Base-by-base conservation (phyloP, 202 grass and related monocot genomes). In the Panicum hallii region DNA sequence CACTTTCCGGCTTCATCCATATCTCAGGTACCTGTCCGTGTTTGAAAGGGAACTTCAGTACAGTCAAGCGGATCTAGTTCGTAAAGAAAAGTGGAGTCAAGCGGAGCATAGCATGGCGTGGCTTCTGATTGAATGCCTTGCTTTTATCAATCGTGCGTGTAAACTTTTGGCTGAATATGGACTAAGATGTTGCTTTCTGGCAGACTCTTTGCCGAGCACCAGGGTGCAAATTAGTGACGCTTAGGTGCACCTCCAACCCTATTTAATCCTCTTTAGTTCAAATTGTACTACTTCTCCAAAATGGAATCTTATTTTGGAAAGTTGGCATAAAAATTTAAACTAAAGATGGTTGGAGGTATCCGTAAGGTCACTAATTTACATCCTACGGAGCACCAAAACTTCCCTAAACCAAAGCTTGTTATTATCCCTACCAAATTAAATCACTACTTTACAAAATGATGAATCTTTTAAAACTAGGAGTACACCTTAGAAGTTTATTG, bases 1-100 rank as follows among this genome's bases (percentile, higher is more conserved):
- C 85, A 19, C 41, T 82, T 0, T 74, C 65, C 73, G 91, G 82
- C 32, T 92, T 90, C 69, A 77, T 87, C 93, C 93, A 96, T 68
- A 96, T 93, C 43, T 93, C 86, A 52, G 90, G 78, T 67, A 78
- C 57, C 91, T 96, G 86, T 46, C 70, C 20, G 82, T 61, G 60
- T 54, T 85, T 60, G 40, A 54, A 53, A 60, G 55, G 48, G 64
- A 91, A 85, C 66, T 73, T 85, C 48, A 84, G 56, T 78, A 28
- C 63, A 52, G 48, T 72, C 67, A 69, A 67, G 17, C 38, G 7
- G 28, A 66, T 70, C 49, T 43, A 43, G 44, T 15, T 41, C 63
- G 63, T 23, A 17, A 49, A 63, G 34, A 5, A 56, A 85, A 84
- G 22, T 58, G 3, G 42, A 47, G 54, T 84, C 64, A 72, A 77